Base-by-base conservation (phyloP, 306 rosid genomes). In the Glycyrrhiza uralensis region DNA sequence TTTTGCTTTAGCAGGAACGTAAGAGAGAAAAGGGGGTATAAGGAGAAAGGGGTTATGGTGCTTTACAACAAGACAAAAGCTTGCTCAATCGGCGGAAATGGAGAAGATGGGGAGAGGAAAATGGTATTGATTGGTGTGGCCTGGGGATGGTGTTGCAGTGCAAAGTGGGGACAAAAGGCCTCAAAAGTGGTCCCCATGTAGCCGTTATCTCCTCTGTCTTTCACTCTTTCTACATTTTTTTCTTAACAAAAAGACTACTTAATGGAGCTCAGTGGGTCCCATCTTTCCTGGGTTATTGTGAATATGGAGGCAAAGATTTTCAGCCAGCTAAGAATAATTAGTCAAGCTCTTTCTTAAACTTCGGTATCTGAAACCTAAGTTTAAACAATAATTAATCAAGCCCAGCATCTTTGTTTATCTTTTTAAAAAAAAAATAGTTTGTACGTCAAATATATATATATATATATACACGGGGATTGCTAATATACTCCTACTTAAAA, bases 181-280 rank as follows among this genome's bases (percentile, higher is more conserved):
- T 9, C 28, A 56, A 22, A 56, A 77, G 86, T 84, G 96, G 96
- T 55, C 93, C 92, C 93, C 90, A 24, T 19, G 3, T 32, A 83
- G 93, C 96, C 87, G 89, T 77, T 86, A 51, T 80, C 79, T 66
- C 49, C 49, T 72, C 18, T 54, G 32, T 81, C 82, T 9, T 69
- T 69, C 38, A 15, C 45, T 81, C 83, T 18, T 47, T 46, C 22
- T 2, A 35, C 35, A 44, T 55, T 38, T 44, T 66, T 75, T 50
- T 50, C 24, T n/a, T n/a, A 9, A 45, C 36, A 4, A 7, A 29
- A 66, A 32, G 26, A 23, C 9, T 39, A 10, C 0, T 0, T 2
- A 41, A 10, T 71, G 65, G 50, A 22, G 5, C 59, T 17, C 1
- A 28, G 0, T 58, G 45, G 80, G 26, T 23, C 75, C 80, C 39